Percentiles rank a stretch among this genome's conserved stretches.
Evolutionary conservation across 2,329 filamentous ascomycete genomes (phyloP).

Genomic region (Xylaria sp.): DNA sequence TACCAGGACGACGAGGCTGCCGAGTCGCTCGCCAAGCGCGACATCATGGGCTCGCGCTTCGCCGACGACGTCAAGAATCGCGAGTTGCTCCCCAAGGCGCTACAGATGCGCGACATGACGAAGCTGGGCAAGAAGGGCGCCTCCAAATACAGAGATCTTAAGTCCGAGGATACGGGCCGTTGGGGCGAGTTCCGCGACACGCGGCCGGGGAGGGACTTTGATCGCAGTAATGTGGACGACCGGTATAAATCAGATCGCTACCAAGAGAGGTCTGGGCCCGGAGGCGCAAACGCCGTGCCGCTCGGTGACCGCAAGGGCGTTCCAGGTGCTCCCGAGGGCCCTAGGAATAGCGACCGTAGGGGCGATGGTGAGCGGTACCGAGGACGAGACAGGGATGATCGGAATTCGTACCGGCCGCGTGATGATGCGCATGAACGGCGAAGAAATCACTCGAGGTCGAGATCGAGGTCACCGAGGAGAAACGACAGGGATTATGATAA

Average conservation of each 20-base stretch:
- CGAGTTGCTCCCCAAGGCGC: constrained; percentile 85
- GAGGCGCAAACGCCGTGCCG: constrained; percentile 75
- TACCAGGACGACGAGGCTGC: constrained; percentile 83
- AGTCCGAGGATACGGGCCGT: constrained; percentile 86
- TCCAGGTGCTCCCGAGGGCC: constrained; percentile 50
- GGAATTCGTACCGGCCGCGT: constrained; percentile 47
- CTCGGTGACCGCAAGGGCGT: constrained; percentile 68
- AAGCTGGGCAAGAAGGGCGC: constrained; percentile 92
- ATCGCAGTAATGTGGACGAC: constrained; percentile 65
- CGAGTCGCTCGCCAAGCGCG: constrained; percentile 79
- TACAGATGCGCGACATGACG: constrained; percentile 93
- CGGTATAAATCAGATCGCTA: constrained; percentile 73
- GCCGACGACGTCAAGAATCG: constrained; percentile 85
- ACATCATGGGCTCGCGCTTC: constrained; percentile 86
- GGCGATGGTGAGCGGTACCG: constrained; percentile 42
- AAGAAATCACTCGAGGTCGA: constrained; percentile 57
- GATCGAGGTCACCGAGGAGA: constrained; percentile 63
- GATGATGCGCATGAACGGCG: constrained; percentile 49
- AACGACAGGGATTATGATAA: constrained; percentile 56
- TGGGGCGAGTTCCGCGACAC: constrained; percentile 76
- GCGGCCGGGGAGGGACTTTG: constrained; percentile 53
- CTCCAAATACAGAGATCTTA: constrained; percentile 89
- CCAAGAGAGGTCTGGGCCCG: constrained; percentile 57
- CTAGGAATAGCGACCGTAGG: constrained; percentile 50
- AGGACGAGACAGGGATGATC: constrained; percentile 44